Base-by-base conservation (phyloP, 2,329 filamentous ascomycete genomes). In the Talaromyces islandicus region DNA sequence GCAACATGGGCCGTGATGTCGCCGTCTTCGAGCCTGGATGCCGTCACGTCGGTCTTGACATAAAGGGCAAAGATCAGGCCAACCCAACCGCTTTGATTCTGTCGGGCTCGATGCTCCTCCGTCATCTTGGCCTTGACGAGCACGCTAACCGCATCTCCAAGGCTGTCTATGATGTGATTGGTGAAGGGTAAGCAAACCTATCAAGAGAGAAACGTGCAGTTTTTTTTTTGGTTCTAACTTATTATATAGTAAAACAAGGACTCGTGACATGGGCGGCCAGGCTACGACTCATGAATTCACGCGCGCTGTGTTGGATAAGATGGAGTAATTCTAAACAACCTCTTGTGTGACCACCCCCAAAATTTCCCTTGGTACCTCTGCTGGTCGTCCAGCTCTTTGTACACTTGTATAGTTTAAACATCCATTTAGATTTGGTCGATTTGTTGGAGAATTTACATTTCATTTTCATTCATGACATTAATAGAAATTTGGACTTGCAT, bases 21-120 rank as follows among this genome's bases (percentile, higher is more conserved):
- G 94, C 94, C 69, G 91, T 99, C 68, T 99, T 99, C 79, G 94
- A 99, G 85, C 94, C 94, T 63, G 94, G 94, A 67, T 99, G 94
- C 88, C 89, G 94, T 80, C 94, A 99, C 85, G 94, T 99, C 75
- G 94, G 94, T 80, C 89, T 99, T 55, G 94, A 99, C 78, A 99
- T 99, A 82, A 92, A 97, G 88, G 94, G 94, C 83, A 97, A 97
- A 85, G 92, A 97, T 80, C 92, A 97, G 83, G 94, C 94, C 67
- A 99, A 99, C 85, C 94, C 94, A 58, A 97, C 92, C 60, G 94
- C 94, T 66, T 84, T 99, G 82, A 86, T 99, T 68, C 89, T 99
- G 65, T 96, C 91, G 62, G 92, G 92, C 67, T 90, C 91, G 75
- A 99, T 99, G 94, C 88, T 99, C 71, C 85, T 99, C 76, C 89